Conservation (phyloP, 768 basidiomycete genomes). For the Solioccasus polychromus region DNA sequence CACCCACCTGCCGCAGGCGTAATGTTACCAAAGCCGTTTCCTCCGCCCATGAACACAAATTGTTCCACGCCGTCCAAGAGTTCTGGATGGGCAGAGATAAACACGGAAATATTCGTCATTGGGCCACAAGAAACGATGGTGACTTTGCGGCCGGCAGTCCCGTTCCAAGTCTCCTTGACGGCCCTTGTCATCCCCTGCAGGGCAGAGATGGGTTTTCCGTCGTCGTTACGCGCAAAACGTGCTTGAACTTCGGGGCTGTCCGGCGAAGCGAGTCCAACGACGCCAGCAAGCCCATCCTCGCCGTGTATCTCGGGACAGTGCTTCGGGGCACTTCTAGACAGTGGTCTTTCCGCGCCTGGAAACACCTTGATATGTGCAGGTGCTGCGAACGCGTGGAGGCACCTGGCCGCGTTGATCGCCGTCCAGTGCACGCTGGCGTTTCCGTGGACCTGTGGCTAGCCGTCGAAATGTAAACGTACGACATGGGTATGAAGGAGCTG, state of each 20-base stretch:
- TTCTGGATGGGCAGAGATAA: constrained; percentile 57
- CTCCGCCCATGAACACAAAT: constrained; percentile 85
- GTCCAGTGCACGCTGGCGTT: constrained; percentile 66
- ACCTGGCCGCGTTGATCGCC: constrained; percentile 70
- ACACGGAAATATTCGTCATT: constrained; percentile 79
- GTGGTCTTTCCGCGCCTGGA: constrained; percentile 67
- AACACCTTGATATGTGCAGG: constrained; percentile 55
- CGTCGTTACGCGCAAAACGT: constrained; percentile 42
- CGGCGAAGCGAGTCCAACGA: constrained; percentile 64
- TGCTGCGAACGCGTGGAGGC: constrained; percentile 73
- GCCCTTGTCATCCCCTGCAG: constrained; percentile 65
- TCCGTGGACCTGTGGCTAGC: constrained; percentile 68
- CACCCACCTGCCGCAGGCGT: constrained; percentile 65
- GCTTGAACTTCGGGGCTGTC: constrained; percentile 48
- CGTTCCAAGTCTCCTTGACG: constrained; percentile 54
- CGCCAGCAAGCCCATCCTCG: constrained; percentile 77
- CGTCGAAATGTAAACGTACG: not conserved
- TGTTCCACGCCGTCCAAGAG: constrained; percentile 47
- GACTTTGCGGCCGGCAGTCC: constrained; percentile 57
- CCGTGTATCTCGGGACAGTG: constrained; percentile 83
- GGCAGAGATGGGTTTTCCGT: constrained; percentile 48
- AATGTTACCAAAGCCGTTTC: constrained; percentile 78
- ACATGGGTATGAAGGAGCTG: constrained; percentile 13
- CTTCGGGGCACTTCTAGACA: constrained; percentile 51
- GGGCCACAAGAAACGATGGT: constrained; percentile 77